These are phyloP conservation scores for Diaporthe ilicicola DNA, from an alignment of 2,329 filamentous ascomycete genomes.

Conservation along the genomic window DNA sequence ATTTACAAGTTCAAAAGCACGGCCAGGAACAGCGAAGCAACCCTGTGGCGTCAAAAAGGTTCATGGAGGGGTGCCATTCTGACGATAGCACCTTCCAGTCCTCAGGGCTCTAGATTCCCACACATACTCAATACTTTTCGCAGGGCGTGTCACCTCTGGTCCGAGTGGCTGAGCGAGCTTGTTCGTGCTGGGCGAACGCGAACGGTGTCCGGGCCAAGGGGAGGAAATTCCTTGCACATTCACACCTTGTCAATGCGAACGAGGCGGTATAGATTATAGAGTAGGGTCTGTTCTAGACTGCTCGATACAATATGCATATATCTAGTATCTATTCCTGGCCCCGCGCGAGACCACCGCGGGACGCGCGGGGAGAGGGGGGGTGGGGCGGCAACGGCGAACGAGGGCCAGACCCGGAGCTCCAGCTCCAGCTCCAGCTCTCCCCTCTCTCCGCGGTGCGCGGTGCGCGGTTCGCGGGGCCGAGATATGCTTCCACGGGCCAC, in stretches of 20 bases:
- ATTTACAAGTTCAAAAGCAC: neutral
- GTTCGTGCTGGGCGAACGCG: neutral
- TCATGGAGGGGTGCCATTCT: neutral
- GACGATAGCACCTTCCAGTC: neutral
- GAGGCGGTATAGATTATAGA: neutral
- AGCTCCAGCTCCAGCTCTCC: neutral
- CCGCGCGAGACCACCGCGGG: neutral
- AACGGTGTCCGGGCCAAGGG: neutral
- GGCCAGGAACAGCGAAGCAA: neutral
- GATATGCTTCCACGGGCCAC: neutral
- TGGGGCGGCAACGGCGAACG: too few relatives aligned
- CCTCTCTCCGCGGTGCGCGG: neutral
- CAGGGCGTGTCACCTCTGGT: too few relatives aligned
- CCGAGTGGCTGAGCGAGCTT: too few relatives aligned
- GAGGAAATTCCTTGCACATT: neutral
- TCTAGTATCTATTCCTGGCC: neutral
- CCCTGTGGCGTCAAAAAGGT: neutral
- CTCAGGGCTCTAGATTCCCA: neutral
- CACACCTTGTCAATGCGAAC: neutral
- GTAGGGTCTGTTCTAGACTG: neutral
- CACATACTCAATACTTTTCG: neutral
- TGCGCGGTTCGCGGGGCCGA: neutral
- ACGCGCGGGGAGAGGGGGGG: too few relatives aligned
- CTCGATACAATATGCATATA: too few relatives aligned
- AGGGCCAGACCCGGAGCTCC: neutral